These are phyloP conservation scores for Citrus cavaleriei DNA, from an alignment of 345 rosid genomes.

Conservation along the genomic window DNA sequence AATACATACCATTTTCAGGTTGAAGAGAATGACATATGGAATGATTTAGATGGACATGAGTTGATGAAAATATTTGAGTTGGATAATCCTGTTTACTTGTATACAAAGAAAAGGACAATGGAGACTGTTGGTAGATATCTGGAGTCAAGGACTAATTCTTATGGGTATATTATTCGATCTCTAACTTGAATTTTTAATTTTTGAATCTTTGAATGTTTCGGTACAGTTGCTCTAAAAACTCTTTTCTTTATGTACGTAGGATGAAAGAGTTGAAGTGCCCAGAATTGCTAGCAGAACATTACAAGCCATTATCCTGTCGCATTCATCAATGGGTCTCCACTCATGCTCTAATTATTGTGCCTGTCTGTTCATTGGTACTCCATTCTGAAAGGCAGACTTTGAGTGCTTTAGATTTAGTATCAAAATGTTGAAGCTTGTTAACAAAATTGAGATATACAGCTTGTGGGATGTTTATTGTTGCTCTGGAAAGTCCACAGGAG, in stretches of 20 bases:
- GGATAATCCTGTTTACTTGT: slow-evolving; percentile 34
- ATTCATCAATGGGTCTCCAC: slow-evolving; percentile 54
- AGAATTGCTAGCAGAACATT: slow-evolving; percentile 46
- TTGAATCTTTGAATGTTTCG: neutral
- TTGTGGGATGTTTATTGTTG: slow-evolving; percentile 41
- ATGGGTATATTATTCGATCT: slow-evolving; percentile 49
- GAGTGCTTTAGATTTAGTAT: slow-evolving; percentile 34
- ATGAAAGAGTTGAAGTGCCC: slow-evolving; percentile 75
- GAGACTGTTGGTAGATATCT: slow-evolving; percentile 37
- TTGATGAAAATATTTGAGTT: slow-evolving; percentile 32
- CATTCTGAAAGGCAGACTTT: slow-evolving; percentile 22
- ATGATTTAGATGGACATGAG: slow-evolving; percentile 40
- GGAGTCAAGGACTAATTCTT: slow-evolving; percentile 47
- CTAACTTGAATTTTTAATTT: neutral
- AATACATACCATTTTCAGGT: slow-evolving; percentile 35
- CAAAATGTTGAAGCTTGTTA: slow-evolving; percentile 50
- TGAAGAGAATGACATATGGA: slow-evolving; percentile 55
- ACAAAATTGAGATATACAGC: slow-evolving; percentile 63
- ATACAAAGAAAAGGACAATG: slow-evolving; percentile 48
- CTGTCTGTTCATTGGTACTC: slow-evolving; percentile 56
- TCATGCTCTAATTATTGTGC: slow-evolving; percentile 36
- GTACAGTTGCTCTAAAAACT: neutral
- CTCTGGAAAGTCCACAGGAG: slow-evolving; percentile 40
- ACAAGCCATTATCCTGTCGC: slow-evolving; percentile 63
- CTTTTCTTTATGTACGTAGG: slow-evolving; percentile 29